A percentile compares a stretch with the other conserved stretches of the same genome.
Evolutionary conservation across 2,329 filamentous ascomycete species (phyloP).

Genomic region (Zarea fungicola): DNA sequence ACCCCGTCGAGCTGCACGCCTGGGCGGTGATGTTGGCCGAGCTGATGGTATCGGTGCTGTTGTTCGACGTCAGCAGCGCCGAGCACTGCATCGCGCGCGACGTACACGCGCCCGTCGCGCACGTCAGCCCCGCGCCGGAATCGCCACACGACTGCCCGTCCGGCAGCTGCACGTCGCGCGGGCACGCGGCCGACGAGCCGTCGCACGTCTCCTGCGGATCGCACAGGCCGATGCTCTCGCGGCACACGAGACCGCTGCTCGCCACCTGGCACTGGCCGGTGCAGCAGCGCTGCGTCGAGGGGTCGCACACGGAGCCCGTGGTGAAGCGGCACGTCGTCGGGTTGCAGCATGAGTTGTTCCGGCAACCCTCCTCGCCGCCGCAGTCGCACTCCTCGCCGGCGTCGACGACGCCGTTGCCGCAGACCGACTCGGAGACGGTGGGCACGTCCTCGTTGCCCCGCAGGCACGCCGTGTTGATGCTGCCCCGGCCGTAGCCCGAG

Average conservation of each 20-base stretch:
- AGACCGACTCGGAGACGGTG: slow-evolving; percentile 71
- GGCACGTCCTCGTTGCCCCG: slow-evolving; percentile 69
- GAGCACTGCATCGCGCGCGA: slow-evolving; percentile 76
- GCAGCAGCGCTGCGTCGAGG: slow-evolving; percentile 68
- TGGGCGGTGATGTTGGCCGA: slow-evolving; percentile 58
- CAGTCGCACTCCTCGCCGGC: slow-evolving; percentile 84
- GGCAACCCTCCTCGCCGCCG: slow-evolving; percentile 62
- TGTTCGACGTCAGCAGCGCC: slow-evolving; percentile 66
- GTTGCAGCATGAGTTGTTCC: slow-evolving; percentile 69
- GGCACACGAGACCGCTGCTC: slow-evolving; percentile 63
- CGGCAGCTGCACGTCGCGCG: slow-evolving; percentile 56
- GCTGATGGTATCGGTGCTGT: slow-evolving; percentile 70
- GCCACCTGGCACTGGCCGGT: slow-evolving; percentile 56
- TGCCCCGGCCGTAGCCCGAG: slow-evolving; percentile 67
- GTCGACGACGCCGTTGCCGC: slow-evolving; percentile 89
- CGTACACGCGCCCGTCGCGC: slow-evolving; percentile 81
- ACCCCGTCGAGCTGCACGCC: slow-evolving; percentile 47
- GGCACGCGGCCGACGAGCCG: slow-evolving; percentile 63
- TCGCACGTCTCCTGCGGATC: slow-evolving; percentile 74
- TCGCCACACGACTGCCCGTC: slow-evolving; percentile 64
- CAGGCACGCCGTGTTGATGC: slow-evolving; percentile 66
- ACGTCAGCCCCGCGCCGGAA: slow-evolving; percentile 53
- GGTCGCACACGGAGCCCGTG: slow-evolving; percentile 64
- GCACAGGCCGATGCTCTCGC: slow-evolving; percentile 65
- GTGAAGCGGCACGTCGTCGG: slow-evolving; percentile 73